A percentile compares a stretch with the other conserved stretches of the same genome.
These are phyloP conservation scores for Ascosphaera aggregata DNA, from an alignment of 2,329 filamentous ascomycete species.

Conservation along the genomic window DNA sequence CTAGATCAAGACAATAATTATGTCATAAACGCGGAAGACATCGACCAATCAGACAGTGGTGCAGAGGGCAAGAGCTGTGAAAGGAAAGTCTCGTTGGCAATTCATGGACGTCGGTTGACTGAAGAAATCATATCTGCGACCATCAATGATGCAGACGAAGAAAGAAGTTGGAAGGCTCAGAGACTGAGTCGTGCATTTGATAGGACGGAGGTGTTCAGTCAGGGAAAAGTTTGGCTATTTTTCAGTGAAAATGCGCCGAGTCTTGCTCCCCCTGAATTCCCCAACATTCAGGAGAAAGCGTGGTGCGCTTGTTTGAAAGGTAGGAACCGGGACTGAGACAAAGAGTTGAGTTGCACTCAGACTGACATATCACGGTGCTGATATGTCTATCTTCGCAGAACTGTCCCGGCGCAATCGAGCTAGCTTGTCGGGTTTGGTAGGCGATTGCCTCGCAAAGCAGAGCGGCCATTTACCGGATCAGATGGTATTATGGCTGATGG, in stretches of 20 bases:
- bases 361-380: background rate
- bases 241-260: constrained; percentile 19
- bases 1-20: constrained; percentile 7
- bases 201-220: constrained; percentile 34
- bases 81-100: constrained; percentile 2
- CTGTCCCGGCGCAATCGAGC: constrained; percentile 30
- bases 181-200: constrained; percentile 33
- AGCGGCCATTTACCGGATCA: constrained; percentile 33
- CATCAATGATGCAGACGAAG: constrained; percentile 21
- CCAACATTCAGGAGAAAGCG: constrained; percentile 11
- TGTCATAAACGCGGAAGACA: constrained; percentile 15
- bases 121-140: constrained; percentile 20
- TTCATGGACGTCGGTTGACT: constrained; percentile 9
- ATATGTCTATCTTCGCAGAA: constrained; percentile 12
- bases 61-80: constrained; percentile 3
- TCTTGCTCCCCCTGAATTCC: constrained; percentile 13
- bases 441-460: constrained; percentile 23
- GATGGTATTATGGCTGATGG: constrained; percentile 39
- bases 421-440: constrained; percentile 38
- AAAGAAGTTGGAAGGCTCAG: constrained; percentile 10
- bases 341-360: background rate
- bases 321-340: constrained; percentile 5
- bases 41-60: constrained; percentile 8
- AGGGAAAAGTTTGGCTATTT: constrained; percentile 32
- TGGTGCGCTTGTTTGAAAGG: constrained; percentile 14